Base-by-base conservation (phyloP, 768 basidiomycete species). In the Psilocybe azurescens region DNA sequence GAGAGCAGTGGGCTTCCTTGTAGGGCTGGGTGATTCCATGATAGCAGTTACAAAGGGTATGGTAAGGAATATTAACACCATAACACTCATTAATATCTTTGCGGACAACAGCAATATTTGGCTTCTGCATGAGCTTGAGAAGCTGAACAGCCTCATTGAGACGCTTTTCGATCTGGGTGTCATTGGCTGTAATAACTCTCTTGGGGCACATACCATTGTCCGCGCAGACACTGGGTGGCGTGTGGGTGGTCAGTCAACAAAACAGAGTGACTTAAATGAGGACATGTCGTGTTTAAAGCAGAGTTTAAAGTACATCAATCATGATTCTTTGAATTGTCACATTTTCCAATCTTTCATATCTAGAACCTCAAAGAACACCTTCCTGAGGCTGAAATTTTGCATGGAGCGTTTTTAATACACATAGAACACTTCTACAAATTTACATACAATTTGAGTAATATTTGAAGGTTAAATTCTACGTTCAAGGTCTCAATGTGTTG, bases 101-200 rank as follows among this genome's bases (percentile, higher is more conserved):
- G 28, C 24, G 9, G 13, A 53, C 30, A 33, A 16, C 36, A 5
- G 13, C 36, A 38, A 38, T 38, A 38, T 38, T 44, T 29, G 55
- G 55, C 53, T 53, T 55, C 46, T 55, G 53, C 47, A 54, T 54
- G 16, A 33, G 3, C 14, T 44, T n/a, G 18, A 50, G 46, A 33
- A 33, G 58, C 58, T 50, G 29, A 50, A 48, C 29, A 18, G 24
- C 58, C 58, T 59, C 58, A 16, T 50, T 28, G 39, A 59, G 46
- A 50, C 32, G 48, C 44, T 47, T 58, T 48, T 24, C n/a, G 56
- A 58, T 41, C 41, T 47, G 20, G 13, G 20, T 13, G 46, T 58
- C 46, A 30, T 58, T 58, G 24, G 56, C 56, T 39, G 5, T 29
- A 48, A 58, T 51, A 50, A 51, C 48, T 28, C 36, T 50, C 36